These are phyloP conservation scores for Grigorovia transvaalensis DNA, from an alignment of 805 yeast genomes.

Conservation along the genomic window DNA sequence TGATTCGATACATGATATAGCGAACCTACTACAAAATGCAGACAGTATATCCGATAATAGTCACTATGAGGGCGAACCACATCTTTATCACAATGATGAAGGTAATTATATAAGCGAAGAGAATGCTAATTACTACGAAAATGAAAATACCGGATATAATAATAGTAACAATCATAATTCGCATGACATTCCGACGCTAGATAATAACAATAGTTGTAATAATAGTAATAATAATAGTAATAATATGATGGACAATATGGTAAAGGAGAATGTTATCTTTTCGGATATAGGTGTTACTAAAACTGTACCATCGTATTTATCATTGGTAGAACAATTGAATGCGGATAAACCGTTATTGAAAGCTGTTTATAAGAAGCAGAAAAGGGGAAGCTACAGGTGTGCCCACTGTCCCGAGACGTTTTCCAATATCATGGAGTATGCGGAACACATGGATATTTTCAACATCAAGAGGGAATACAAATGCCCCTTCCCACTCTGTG, in stretches of 20 bases:
- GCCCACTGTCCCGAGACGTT: slow-evolving; percentile 37
- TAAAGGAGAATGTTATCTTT: neutral
- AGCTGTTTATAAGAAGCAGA: slow-evolving; percentile 26
- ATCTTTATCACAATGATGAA: no score
- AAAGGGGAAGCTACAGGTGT: slow-evolving; percentile 38
- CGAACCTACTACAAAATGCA: neutral
- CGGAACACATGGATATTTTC: slow-evolving; percentile 36
- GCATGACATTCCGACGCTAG: neutral
- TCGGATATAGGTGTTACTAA: neutral
- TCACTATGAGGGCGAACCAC: neutral
- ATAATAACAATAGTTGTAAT: neutral
- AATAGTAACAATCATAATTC: no score
- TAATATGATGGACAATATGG: neutral
- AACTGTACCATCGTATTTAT: neutral
- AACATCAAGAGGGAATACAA: slow-evolving; percentile 32
- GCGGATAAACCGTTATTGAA: slow-evolving; percentile 21
- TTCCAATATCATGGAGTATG: slow-evolving; percentile 30
- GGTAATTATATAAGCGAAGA: neutral
- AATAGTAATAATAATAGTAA: neutral
- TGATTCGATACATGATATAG: neutral
- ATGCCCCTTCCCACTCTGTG: slow-evolving; percentile 38
- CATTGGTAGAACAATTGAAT: slow-evolving; percentile 18
- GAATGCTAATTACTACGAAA: neutral
- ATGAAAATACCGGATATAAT: neutral
- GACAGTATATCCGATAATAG: neutral